phyloP scores from a whole-genome alignment of 306 rosid species.

The Acacia melanoxylon region DNA sequence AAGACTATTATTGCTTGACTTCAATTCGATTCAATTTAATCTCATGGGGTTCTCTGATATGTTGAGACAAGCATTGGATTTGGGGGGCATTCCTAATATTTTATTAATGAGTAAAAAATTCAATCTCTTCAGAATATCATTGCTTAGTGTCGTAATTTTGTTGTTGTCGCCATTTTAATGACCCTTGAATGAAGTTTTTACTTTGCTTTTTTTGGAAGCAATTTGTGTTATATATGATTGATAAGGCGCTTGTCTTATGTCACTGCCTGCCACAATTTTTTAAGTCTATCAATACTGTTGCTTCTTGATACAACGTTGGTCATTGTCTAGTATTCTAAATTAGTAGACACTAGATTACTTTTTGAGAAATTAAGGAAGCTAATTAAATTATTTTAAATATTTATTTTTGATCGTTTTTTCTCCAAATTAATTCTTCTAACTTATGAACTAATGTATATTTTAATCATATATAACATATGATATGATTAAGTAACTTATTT shows the following conservation, averaged over 20 bases:
- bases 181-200: too few species aligned
- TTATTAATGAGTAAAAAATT: background rate
- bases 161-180: background rate
- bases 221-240: too few species aligned
- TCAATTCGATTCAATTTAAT: background rate
- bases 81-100: background rate
- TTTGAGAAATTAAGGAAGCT: too few species aligned
- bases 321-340: background rate
- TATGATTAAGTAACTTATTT: too few species aligned
- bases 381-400: too few species aligned
- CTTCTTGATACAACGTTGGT: background rate
- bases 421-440: too few species aligned
- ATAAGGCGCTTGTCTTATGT: too few species aligned
- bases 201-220: too few species aligned
- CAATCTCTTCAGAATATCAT: background rate
- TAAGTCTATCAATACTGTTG: background rate
- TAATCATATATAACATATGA: too few species aligned
- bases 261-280: background rate
- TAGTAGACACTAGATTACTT: too few species aligned
- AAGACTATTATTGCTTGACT: background rate
- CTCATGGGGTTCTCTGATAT: background rate
- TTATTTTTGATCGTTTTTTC: too few species aligned
- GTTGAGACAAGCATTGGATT: background rate
- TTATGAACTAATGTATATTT: too few species aligned
- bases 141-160: background rate